phyloP scores from a whole-genome alignment of 345 rosid genomes.

The Nephelium lappaceum region DNA sequence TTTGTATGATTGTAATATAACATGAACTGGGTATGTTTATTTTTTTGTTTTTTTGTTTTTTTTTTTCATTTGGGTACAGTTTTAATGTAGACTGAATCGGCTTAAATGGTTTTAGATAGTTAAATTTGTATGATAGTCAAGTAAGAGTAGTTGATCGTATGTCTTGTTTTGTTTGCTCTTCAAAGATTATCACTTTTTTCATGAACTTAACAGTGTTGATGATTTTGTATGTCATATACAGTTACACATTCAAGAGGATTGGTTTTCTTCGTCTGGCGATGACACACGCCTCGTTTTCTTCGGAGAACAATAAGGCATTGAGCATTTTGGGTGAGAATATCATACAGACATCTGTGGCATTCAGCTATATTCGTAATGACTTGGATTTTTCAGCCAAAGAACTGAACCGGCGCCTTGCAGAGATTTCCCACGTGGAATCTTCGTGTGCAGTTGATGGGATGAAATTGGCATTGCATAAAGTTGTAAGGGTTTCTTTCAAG shows the following conservation, averaged over 20 bases:
- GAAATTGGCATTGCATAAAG: slow-evolving; percentile 53
- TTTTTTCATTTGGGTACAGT: not conserved
- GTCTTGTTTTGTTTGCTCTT: not conserved
- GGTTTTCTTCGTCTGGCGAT: slow-evolving; percentile 66
- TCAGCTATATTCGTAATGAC: slow-evolving; percentile 36
- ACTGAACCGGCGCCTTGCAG: slow-evolving; percentile 35
- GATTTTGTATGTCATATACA: slow-evolving; percentile 24
- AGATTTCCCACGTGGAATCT: slow-evolving; percentile 49
- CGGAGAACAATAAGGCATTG: slow-evolving; percentile 68
- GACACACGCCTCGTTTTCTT: slow-evolving; percentile 71
- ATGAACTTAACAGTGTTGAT: slow-evolving; percentile 3
- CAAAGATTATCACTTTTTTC: not conserved
- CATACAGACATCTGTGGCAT: slow-evolving; percentile 51
- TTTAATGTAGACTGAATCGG: no score
- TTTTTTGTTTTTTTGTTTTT: not conserved
- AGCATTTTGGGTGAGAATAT: slow-evolving; percentile 58
- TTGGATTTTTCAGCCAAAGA: slow-evolving; percentile 57
- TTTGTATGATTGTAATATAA: no score
- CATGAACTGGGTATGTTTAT: no score
- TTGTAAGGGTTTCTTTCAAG: slow-evolving; percentile 62
- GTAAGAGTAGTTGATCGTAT: not conserved
- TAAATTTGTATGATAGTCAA: not conserved
- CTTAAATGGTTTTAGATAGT: not conserved
- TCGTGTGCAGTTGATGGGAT: slow-evolving; percentile 64
- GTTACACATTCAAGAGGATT: slow-evolving; percentile 48